Base-by-base conservation (phyloP, 2,329 filamentous ascomycete genomes). In the Lachnellula subtilissima region DNA sequence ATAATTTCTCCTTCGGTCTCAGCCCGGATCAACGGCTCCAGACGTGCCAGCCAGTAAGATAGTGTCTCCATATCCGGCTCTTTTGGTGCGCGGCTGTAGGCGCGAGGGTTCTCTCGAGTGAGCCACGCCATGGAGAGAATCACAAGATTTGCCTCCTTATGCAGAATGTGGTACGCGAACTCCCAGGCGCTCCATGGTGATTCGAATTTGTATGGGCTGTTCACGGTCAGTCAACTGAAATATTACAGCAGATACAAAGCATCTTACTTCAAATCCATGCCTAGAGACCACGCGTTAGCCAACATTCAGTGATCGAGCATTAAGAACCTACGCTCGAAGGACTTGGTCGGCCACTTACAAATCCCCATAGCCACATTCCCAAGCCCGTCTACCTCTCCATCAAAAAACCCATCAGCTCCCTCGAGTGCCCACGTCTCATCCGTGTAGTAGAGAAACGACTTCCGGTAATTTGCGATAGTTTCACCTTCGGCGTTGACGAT, bases 81-180 rank as follows among this genome's bases (percentile, higher is more conserved):
- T 1, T 77, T 68, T 0, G 81, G 81, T 61, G 61, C 74, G 28
- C 63, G 75, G 56, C 65, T 82, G 67, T 75, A 84, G 7, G 57
- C 55, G 17, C 65, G 75, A 1, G 71, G 76, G 64, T 76, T 78
- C 58, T 76, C 83, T 54, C 69, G 75, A 1, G 87, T 90, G 35
- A 89, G 75, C 89, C 88, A 93, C 0, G 89, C 88, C 89, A 92
- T 92, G 4, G 81, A 83, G 0, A 93, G 63, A 36, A 91, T 81
- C 1, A 89, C 83, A 0, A 92, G 60, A 14, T 84, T 82, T 0
- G 86, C 80, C 0, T 77, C 66, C 0, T 73, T 72, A 1, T 82
- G 72, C 0, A 90, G 68, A 5, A 86, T 74, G 45, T 88, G 83
- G 23, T 65, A 60, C 0, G 65, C 63, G 59, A 80, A 80, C 56